Conservation (phyloP, 1,139 yeast species). For the Suhomyces chickasaworum region DNA sequence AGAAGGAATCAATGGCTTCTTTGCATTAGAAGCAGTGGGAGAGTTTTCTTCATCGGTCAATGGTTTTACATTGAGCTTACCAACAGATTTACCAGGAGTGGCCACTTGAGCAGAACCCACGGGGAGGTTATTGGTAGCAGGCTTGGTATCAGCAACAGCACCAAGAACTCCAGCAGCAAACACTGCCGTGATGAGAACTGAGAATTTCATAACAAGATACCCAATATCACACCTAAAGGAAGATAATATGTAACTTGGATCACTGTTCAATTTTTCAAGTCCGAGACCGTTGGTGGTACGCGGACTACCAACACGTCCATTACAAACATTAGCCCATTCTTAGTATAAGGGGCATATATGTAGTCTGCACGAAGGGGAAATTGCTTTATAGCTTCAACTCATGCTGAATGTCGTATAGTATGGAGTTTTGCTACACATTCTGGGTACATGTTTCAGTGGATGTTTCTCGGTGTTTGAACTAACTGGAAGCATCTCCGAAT, state of each 20-base stretch:
- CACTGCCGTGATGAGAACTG: constrained; percentile 7
- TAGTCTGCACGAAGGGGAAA: background rate
- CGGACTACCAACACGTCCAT: constrained; percentile 7
- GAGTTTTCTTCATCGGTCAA: constrained; percentile 33
- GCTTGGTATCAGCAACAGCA: constrained; percentile 4
- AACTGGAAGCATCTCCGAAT: background rate
- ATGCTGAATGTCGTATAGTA: no score
- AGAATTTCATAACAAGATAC: constrained; percentile 10
- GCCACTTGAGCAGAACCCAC: background rate
- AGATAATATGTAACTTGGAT: background rate
- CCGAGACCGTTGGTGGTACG: constrained; percentile 11
- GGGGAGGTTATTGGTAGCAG: background rate
- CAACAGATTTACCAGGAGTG: constrained; percentile 6
- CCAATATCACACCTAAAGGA: background rate
- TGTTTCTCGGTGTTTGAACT: background rate
- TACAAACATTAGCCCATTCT: background rate
- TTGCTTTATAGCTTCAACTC: background rate
- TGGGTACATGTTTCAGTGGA: no score
- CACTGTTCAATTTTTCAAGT: constrained; percentile 9
- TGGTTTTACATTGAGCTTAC: constrained; percentile 28
- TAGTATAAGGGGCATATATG: no score
- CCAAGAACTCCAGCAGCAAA: constrained; percentile 7
- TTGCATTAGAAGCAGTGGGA: constrained; percentile 31
- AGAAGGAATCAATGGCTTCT: constrained; percentile 27
- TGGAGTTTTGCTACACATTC: no score